phyloP scores from a whole-genome alignment of 768 basidiomycete genomes.

The Rickenella mellea region DNA sequence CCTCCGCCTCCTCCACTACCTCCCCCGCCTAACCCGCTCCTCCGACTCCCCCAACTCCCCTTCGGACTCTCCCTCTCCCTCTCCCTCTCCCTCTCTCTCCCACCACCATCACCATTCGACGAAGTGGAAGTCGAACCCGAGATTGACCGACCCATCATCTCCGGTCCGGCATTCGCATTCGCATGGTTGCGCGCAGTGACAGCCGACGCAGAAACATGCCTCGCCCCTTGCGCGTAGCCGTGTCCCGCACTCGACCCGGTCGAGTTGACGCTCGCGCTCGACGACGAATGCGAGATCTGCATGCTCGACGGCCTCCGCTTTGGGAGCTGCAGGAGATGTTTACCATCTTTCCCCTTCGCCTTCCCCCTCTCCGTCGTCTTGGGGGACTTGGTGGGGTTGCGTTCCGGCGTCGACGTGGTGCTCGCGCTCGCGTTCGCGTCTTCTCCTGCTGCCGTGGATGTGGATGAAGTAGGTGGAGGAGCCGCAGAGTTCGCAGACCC shows the following conservation, averaged over 20 bases:
- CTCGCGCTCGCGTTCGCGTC: no score
- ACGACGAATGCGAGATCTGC: conserved; percentile 17
- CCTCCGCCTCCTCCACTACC: no score
- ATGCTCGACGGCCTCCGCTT: conserved; percentile 1
- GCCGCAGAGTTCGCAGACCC: neutral
- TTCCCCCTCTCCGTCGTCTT: no score
- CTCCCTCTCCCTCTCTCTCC: conserved; percentile 16
- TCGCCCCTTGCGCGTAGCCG: conserved; percentile 6
- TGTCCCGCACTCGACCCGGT: conserved; percentile 18
- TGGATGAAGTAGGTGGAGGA: no score
- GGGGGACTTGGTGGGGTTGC: no score
- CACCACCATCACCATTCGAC: conserved; percentile 7
- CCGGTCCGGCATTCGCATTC: conserved; percentile 3
- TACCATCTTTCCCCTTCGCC: no score
- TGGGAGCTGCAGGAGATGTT: no score
- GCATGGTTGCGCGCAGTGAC: conserved; percentile 5
- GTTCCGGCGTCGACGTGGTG: no score
- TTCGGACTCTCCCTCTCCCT: no score
- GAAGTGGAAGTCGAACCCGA: conserved; percentile 8
- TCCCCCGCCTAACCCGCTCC: no score
- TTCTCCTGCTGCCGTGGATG: no score
- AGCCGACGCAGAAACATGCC: neutral
- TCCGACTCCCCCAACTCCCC: no score
- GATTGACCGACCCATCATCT: conserved; percentile 4
- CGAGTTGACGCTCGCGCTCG: conserved; percentile 11